Conservation (phyloP, 2,329 filamentous ascomycete genomes). For the Penicillium sp. region DNA sequence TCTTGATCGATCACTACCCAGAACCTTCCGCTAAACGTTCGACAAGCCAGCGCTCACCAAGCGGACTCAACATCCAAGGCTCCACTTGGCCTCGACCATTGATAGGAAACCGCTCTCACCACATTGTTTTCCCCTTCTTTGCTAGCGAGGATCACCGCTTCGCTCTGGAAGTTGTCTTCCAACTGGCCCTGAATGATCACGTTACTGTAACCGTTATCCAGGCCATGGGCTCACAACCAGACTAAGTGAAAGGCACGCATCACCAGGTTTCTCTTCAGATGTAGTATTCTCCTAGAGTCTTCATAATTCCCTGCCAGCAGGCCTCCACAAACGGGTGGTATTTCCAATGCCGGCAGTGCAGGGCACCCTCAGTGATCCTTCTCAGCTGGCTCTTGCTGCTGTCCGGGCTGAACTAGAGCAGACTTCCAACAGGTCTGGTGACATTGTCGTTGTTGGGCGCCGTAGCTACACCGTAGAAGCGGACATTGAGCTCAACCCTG, state of each 20-base stretch:
- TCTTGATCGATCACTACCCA: too few species aligned
- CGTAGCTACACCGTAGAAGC: conserved; percentile 24
- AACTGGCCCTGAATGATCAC: too few species aligned
- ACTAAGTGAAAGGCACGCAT: not conserved
- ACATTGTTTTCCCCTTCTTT: too few species aligned
- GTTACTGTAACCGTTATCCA: too few species aligned
- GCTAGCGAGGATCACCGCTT: too few species aligned
- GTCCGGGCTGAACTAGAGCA: conserved; percentile 63
- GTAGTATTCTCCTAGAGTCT: conserved; percentile 58
- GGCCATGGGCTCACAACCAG: too few species aligned
- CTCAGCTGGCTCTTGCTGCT: conserved; percentile 48
- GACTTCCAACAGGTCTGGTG: conserved; percentile 65
- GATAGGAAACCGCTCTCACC: too few species aligned
- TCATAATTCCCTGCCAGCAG: conserved; percentile 54
- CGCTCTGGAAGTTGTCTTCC: too few species aligned
- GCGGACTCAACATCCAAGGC: too few species aligned
- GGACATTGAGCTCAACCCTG: conserved; percentile 21
- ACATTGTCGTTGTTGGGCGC: conserved; percentile 68
- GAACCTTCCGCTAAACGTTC: too few species aligned
- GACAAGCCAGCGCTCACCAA: too few species aligned
- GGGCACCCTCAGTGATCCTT: conserved; percentile 46
- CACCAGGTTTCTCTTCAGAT: conserved; percentile 35
- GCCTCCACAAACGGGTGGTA: conserved; percentile 56
- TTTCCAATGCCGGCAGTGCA: conserved; percentile 46
- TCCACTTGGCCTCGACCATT: too few species aligned